Percentiles rank a stretch among this genome's conserved stretches.
Evolutionary conservation across 768 basidiomycete genomes (phyloP).

Genomic region (Cyclocybe cylindracea): DNA sequence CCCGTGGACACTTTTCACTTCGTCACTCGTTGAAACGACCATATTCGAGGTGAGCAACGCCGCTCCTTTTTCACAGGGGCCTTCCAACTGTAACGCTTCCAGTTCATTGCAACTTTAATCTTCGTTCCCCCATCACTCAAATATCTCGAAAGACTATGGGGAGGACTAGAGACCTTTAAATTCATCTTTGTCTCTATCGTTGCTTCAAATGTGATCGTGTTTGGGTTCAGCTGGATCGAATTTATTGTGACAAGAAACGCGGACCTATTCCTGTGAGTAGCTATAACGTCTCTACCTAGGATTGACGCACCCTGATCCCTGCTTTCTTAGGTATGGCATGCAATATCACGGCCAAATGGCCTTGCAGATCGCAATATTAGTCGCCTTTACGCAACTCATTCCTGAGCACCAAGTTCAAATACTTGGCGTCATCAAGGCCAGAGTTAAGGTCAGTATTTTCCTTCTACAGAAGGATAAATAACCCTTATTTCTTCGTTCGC

Average conservation of each 20-base stretch:
- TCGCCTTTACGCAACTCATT: slow-evolving; percentile 97
- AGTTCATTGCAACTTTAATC: slow-evolving; percentile 80
- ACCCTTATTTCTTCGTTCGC: slow-evolving; percentile 7
- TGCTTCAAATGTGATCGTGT: slow-evolving; percentile 85
- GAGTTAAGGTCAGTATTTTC: slow-evolving; percentile 75
- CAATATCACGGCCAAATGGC: slow-evolving; percentile 93
- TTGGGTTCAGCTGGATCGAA: slow-evolving; percentile 89
- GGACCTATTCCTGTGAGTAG: slow-evolving; percentile 76
- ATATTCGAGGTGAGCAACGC: slow-evolving; percentile 72
- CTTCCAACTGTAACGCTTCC: slow-evolving; percentile 14
- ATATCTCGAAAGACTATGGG: slow-evolving; percentile 96
- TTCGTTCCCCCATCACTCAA: slow-evolving; percentile 81
- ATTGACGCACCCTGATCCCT: slow-evolving; percentile 6
- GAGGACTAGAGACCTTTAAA: slow-evolving; percentile 79
- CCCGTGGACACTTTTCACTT: slow-evolving; percentile 94
- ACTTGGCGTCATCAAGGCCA: slow-evolving; percentile 77
- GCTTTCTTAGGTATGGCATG: slow-evolving; percentile 70
- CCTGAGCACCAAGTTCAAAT: slow-evolving; percentile 98
- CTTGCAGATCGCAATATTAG: slow-evolving; percentile 83
- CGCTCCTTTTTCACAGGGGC: background rate
- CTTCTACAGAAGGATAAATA: background rate
- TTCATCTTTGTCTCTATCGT: slow-evolving; percentile 82
- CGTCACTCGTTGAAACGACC: slow-evolving; percentile 82
- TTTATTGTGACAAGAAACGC: slow-evolving; percentile 68
- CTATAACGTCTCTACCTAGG: slow-evolving; percentile 3